A percentile compares a stretch with the other conserved stretches of the same genome.
These are phyloP conservation scores for Aureobasidium musti DNA, from an alignment of 2,329 filamentous ascomycete species.

Conservation along the genomic window DNA sequence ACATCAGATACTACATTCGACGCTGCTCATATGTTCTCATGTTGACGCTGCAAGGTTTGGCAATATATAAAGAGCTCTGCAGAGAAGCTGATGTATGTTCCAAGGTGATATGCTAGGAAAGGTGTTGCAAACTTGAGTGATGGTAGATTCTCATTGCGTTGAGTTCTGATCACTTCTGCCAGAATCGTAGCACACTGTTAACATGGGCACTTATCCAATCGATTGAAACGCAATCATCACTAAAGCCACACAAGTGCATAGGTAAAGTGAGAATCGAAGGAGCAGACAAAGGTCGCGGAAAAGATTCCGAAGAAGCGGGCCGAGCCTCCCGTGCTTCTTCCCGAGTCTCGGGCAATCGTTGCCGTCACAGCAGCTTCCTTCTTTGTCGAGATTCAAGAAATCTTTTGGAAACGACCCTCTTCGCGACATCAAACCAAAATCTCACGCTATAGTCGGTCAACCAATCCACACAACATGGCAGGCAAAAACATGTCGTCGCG, in stretches of 20 bases:
- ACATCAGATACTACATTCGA: background rate
- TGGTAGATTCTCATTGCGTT: background rate
- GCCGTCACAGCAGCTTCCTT: conserved; percentile 9
- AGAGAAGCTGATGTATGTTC: background rate
- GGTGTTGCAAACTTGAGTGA: background rate
- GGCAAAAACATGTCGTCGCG: conserved; percentile 30
- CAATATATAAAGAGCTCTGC: background rate
- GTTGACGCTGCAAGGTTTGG: too few relatives aligned
- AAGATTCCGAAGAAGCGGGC: conserved; percentile 1
- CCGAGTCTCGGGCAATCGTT: background rate
- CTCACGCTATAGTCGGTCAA: background rate
- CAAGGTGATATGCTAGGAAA: background rate
- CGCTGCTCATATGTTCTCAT: background rate
- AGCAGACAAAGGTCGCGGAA: background rate
- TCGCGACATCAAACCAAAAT: background rate
- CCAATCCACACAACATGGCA: conserved; percentile 4
- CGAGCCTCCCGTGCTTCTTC: background rate
- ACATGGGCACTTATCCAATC: too few relatives aligned
- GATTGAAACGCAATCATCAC: too few relatives aligned
- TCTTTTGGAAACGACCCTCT: background rate
- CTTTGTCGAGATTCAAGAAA: conserved; percentile 12
- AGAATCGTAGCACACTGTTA: background rate
- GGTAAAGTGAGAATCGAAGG: background rate
- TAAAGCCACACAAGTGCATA: background rate
- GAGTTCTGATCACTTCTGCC: background rate